Evolutionary conservation across 2,329 filamentous ascomycete genomes (phyloP), one percentile per base, ranked within the genome.

Genomic region (Penicillium digitatum): DNA sequence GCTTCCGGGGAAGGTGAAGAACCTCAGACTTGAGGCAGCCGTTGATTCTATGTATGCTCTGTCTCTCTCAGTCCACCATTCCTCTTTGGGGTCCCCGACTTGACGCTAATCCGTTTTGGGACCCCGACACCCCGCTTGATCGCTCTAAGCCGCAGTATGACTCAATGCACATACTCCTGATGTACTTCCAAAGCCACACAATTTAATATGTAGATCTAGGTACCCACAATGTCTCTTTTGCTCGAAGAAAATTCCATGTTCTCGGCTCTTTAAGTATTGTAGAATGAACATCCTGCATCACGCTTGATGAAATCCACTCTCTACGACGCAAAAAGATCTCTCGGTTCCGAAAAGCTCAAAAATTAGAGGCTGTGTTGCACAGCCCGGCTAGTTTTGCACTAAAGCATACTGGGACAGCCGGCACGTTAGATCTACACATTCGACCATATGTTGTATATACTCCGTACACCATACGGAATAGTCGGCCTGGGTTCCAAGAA

Each of bases 51-150:
- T 38, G 46, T 48, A 57, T 55, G 42, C 46, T 49, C 52, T 32
- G 27, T 3, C 20, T 39, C 40, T 46, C 42, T 8, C 16, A 16
- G 39, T 31, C 34, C 50, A 48, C 62, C 48, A 60, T 62, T 56
- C 63, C 67, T 54, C 18, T 63, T 67, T 50, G 59, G 58, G 64
- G 60, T 62, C 65, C 67, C 67, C 66, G 65, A 67, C 63, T 51
- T 44, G 5, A 45, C 62, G 59, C 66, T 66, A 67, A 61, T 42
- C 66, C 57, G 1, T 9, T 56, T 66, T 65, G 51, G 62, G 68
- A 60, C 59, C 62, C 59, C 63, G 66, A 64, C 61, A 48, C 53
- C 52, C 52, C 52, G 52, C 52, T 49, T n/a, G 52, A 51, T 54
- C 52, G 32, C 46, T 54, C 52, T 39, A 51, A 43, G 35, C 56